phyloP scores from a whole-genome alignment of 2,329 filamentous ascomycete species.

The Malbranchea cinnamomea region DNA sequence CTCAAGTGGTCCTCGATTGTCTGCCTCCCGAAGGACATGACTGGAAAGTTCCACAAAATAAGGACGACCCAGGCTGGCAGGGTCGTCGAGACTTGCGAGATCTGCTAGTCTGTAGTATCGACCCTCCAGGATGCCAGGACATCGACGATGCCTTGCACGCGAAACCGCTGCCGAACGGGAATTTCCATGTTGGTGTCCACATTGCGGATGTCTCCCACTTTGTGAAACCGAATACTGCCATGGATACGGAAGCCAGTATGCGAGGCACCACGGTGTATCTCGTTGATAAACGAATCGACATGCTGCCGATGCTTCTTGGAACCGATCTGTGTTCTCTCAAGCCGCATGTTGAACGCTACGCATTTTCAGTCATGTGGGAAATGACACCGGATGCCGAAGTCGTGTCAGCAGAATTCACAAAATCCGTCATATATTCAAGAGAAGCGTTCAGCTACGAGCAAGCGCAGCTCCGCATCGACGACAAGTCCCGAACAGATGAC shows the following conservation, averaged over 20 bases:
- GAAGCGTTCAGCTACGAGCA: conserved; percentile 98
- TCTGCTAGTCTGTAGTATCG: conserved; percentile 90
- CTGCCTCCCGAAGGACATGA: conserved; percentile 80
- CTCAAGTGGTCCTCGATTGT: conserved; percentile 88
- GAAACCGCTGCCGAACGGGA: conserved; percentile 69
- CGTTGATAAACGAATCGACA: conserved; percentile 98
- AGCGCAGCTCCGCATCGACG: conserved; percentile 86
- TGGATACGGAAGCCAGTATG: conserved; percentile 89
- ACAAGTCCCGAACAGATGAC: conserved; percentile 71
- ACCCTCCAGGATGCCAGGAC: conserved; percentile 89
- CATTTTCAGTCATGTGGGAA: conserved; percentile 81
- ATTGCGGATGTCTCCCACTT: conserved; percentile 99
- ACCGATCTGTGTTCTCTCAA: conserved; percentile 95
- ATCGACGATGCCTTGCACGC: conserved; percentile 96
- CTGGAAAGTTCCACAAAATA: conserved; percentile 76
- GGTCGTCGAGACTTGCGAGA: conserved; percentile 70
- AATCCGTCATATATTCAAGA: conserved; percentile 91
- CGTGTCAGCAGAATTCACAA: conserved; percentile 75
- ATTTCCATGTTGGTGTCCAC: conserved; percentile 91
- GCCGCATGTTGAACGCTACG: conserved; percentile 89
- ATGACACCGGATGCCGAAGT: conserved; percentile 73
- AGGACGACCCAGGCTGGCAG: conserved; percentile 72
- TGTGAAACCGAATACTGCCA: conserved; percentile 89
- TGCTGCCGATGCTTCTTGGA: conserved; percentile 91
- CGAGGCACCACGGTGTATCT: conserved; percentile 94